Percentiles rank a stretch among this genome's conserved stretches.
phyloP scores from a whole-genome alignment of 1,139 yeast genomes.

The Kurtzmaniella quercitrusa region DNA sequence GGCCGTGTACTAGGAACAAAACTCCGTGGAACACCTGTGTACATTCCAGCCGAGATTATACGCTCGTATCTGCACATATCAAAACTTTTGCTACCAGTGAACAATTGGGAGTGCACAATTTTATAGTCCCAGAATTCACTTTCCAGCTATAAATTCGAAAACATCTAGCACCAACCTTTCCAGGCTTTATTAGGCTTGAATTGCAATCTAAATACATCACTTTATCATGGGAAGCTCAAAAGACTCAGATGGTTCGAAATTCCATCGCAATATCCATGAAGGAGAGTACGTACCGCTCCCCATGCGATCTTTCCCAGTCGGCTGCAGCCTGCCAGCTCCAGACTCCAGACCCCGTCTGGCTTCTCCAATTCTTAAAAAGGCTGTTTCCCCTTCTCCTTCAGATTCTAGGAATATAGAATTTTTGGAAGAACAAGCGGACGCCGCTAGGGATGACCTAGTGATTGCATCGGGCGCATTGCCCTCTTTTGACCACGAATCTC shows the following conservation, averaged over 20 bases:
- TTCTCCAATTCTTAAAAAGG: background rate
- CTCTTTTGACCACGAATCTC: background rate
- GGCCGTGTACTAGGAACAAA: background rate
- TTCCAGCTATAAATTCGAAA: background rate
- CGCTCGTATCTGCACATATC: background rate
- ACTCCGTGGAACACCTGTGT: background rate
- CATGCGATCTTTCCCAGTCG: slow-evolving; percentile 27
- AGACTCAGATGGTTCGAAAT: background rate
- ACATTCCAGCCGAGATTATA: background rate
- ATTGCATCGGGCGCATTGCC: background rate
- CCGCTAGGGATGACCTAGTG: background rate
- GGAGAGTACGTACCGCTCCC: slow-evolving; percentile 29
- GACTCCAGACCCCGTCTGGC: background rate
- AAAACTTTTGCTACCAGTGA: background rate
- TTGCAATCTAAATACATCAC: background rate
- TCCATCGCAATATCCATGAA: slow-evolving; percentile 24
- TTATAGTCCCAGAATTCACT: background rate
- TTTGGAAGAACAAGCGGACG: background rate
- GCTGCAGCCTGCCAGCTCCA: slow-evolving; percentile 6
- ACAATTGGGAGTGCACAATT: background rate
- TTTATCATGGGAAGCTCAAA: background rate
- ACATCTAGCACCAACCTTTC: too few relatives aligned
- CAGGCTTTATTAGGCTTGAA: too few relatives aligned
- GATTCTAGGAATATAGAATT: background rate
- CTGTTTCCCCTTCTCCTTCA: background rate